Evolutionary conservation across 2,329 filamentous ascomycete species (phyloP).

Genomic region (Fusarium anguioides): DNA sequence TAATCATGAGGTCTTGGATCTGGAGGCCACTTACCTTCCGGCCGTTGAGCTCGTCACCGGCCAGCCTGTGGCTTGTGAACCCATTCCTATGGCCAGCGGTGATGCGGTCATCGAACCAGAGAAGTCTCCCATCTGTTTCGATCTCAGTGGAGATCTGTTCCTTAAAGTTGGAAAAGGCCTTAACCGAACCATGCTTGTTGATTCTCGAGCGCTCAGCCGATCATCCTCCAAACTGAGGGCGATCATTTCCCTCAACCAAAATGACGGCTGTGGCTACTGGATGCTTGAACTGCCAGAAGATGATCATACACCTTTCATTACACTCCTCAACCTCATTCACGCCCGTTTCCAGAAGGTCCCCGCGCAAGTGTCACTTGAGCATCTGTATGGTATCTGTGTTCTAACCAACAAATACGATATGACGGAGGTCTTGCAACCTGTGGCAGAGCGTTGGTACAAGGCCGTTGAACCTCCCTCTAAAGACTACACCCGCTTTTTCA

Average conservation of each 20-base stretch:
- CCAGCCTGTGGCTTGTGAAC: not conserved
- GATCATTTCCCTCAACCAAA: not conserved
- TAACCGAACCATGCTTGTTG: constrained; percentile 13
- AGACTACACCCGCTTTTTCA: not conserved
- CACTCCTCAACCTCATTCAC: constrained; percentile 24
- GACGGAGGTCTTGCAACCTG: constrained; percentile 19
- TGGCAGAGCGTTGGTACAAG: constrained; percentile 27
- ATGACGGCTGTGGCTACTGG: not conserved
- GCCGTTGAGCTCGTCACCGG: too few relatives aligned
- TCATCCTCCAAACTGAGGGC: not conserved
- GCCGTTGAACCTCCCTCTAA: not conserved
- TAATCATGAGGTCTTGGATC: not conserved
- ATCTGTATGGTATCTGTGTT: constrained; percentile 14
- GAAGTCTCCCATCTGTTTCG: constrained; percentile 7
- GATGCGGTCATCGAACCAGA: not conserved
- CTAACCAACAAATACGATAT: constrained; percentile 34
- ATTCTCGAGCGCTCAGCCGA: constrained; percentile 27
- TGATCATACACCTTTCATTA: not conserved
- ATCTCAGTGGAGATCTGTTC: constrained; percentile 12
- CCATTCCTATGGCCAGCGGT: not conserved
- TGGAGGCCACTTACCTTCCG: not conserved
- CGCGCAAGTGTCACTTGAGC: not conserved
- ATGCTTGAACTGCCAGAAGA: constrained; percentile 13
- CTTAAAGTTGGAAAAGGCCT: constrained; percentile 5
- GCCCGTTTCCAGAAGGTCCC: constrained; percentile 13